A percentile compares a stretch with the other conserved stretches of the same genome.
Conservation (phyloP, 192 early-diverging fungal species). For the Spinellus fusiger region DNA sequence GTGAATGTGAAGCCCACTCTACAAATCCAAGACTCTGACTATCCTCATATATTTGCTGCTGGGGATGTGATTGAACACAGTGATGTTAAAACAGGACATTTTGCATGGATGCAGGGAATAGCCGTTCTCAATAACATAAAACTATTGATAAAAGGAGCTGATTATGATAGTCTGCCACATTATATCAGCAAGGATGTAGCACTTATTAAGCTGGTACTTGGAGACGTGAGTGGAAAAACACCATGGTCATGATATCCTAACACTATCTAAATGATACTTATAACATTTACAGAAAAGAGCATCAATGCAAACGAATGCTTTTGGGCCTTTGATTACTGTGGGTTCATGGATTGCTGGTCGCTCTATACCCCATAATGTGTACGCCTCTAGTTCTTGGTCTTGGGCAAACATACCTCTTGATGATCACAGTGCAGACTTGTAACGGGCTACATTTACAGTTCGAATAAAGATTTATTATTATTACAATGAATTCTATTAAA, state of each 20-base stretch:
- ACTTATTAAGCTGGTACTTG: conserved; percentile 16
- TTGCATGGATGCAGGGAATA: conserved; percentile 23
- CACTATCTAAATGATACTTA: background rate
- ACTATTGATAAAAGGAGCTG: conserved; percentile 7
- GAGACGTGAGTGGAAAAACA: conserved; percentile 7
- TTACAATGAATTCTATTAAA: too few species aligned
- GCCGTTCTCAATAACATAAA: conserved; percentile 16
- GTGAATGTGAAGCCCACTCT: conserved; percentile 64
- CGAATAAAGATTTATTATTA: too few species aligned
- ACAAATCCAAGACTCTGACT: conserved; percentile 51
- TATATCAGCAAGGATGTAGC: conserved; percentile 21
- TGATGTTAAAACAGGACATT: conserved; percentile 35
- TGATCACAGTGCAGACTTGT: conserved; percentile 7
- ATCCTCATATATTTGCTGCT: conserved; percentile 64
- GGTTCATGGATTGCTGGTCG: conserved; percentile 23
- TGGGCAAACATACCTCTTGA: conserved; percentile 16
- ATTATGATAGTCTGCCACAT: background rate
- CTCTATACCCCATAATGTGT: conserved; percentile 14
- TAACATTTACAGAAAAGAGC: conserved; percentile 12
- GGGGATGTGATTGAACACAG: conserved; percentile 62
- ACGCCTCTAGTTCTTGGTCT: conserved; percentile 13
- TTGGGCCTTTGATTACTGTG: conserved; percentile 20
- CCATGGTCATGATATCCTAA: background rate
- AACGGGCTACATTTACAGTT: too few species aligned
- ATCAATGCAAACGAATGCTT: conserved; percentile 17